Base-by-base conservation (phyloP, 75 land plant genomes). In the Adiantum capillusveneris region DNA sequence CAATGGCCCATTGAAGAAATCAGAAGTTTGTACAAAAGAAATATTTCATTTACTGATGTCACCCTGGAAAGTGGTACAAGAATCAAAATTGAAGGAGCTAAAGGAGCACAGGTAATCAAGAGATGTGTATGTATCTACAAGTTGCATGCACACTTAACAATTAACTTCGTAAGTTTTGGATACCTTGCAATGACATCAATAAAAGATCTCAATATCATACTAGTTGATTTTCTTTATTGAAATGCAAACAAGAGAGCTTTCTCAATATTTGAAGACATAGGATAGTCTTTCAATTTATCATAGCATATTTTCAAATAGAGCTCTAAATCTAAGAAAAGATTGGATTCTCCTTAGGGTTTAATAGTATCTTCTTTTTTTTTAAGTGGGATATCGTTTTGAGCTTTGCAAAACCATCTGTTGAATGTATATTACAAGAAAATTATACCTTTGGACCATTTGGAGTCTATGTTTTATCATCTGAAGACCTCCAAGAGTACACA, bases 371-470 rank as follows among this genome's bases (percentile, higher is more conserved):
- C 21, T 46, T 6, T 46, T n/a, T 46, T 20, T 46, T 9, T 17
- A 72, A 87, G 92, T 70, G 85, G 75, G 93, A 88, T 51, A 81
- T 88, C 24, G 77, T 75, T 58, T 79, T 88, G 30, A 80, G 54
- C 58, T 34, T 79, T 2, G 65, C 73, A 17, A 44, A 52, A 19
- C 50, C 64, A 29, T 58, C 60, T 14, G 25, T 70, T 7, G 62
- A 67, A 20, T 46, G n/a, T n/a, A n/a, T n/a, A n/a, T n/a, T n/a
- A n/a, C n/a, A n/a, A n/a, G n/a, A n/a, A n/a, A n/a, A n/a, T n/a
- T n/a, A n/a, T 14, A 54, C 46, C 0, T 56, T 84, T 11, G 93
- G 93, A 0, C 93, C 89, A 0, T 88, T 88, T 50, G 93, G 93
- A 0, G 46, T 88, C 30, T 41, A 70, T 22, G 84, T 84, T 14